Evolutionary conservation across 2,329 filamentous ascomycete species (phyloP), one percentile per base, ranked within the genome.

Genomic region (Aquanectria penicillioides): DNA sequence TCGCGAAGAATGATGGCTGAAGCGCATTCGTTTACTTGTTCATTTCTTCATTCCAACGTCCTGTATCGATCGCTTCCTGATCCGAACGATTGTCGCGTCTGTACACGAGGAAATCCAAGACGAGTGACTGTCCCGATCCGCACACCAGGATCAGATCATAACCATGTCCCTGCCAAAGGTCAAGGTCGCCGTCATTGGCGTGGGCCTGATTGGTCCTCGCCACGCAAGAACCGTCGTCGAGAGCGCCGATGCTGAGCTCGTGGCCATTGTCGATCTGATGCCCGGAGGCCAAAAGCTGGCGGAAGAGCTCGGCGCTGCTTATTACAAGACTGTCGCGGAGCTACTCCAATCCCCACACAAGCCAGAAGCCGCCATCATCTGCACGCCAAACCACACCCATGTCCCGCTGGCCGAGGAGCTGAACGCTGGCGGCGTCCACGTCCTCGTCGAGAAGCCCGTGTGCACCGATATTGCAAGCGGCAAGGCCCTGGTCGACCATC

Each of bases 381-480:
- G 84, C 75, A 87, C 85, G 0, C 85, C 85, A 3, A 88, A 87
- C 64, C 77, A 83, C 63, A 86, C 83, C 0, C 85, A 88, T 57
- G 83, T 85, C 5, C 46, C 79, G 0, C 59, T 87, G 2, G 74
- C 82, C 3, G 78, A 76, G n/a, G 75, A 81, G 33, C 74, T 87
- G 1, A 74, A 85, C 2, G 64, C 74, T 0, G 75, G 71, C 0
- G 80, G 79, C 1, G 70, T 87, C n/a, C 80, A 86, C 48, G 74
- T 86, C 1, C 75, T 88, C 1, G 77, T 86, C 17, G 86, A 88
- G 66, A 87, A 88, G 64, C 85, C 85, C 1, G 69, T 88, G 20
- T 80, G 81, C 34, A 78, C 73, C 5, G 74, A 78, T 26, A 70
- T 79, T 18, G 41, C 59, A 0, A 74, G 70, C 12, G 81, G 79